Conservation (phyloP, 352 stramenopile genomes). For the Phytopythium vexans region DNA sequence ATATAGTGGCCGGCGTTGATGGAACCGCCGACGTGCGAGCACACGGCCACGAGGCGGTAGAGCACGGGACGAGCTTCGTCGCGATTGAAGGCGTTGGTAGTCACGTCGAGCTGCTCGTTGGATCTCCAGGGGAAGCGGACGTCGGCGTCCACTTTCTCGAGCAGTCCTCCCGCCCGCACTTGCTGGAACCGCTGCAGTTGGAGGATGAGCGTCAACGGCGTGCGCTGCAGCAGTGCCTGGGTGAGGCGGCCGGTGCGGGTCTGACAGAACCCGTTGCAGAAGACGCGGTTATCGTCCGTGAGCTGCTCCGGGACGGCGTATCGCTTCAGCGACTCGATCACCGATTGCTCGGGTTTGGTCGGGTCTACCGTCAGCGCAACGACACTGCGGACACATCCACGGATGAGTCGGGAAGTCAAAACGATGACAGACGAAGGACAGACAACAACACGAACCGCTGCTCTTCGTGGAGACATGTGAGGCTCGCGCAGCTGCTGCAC, state of each 20-base stretch:
- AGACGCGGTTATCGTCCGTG: slow-evolving; percentile 60
- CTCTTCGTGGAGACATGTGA: slow-evolving; percentile 75
- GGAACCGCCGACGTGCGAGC: slow-evolving; percentile 59
- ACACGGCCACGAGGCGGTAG: slow-evolving; percentile 68
- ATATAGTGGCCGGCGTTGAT: slow-evolving; percentile 78
- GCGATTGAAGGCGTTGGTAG: slow-evolving; percentile 59
- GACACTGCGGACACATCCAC: slow-evolving; percentile 30
- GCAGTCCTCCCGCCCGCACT: slow-evolving; percentile 15
- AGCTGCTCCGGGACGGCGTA: slow-evolving; percentile 61
- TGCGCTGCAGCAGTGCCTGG: slow-evolving; percentile 66
- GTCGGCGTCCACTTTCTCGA: slow-evolving; percentile 49
- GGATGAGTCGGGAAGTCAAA: neutral
- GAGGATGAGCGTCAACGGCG: slow-evolving; percentile 50
- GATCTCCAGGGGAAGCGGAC: slow-evolving; percentile 58
- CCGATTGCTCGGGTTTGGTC: slow-evolving; percentile 31
- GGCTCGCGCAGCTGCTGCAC: slow-evolving; percentile 65
- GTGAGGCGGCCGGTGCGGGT: slow-evolving; percentile 64
- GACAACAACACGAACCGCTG: slow-evolving; percentile 11
- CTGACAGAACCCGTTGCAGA: slow-evolving; percentile 63
- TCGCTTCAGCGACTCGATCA: slow-evolving; percentile 49
- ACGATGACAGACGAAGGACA: neutral
- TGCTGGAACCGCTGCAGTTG: slow-evolving; percentile 75
- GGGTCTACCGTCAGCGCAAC: slow-evolving; percentile 55
- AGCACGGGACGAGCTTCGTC: slow-evolving; percentile 31
- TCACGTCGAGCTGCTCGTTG: slow-evolving; percentile 50